Base-by-base conservation (phyloP, 148 eudicot species). In the Nyssa sinensis region DNA sequence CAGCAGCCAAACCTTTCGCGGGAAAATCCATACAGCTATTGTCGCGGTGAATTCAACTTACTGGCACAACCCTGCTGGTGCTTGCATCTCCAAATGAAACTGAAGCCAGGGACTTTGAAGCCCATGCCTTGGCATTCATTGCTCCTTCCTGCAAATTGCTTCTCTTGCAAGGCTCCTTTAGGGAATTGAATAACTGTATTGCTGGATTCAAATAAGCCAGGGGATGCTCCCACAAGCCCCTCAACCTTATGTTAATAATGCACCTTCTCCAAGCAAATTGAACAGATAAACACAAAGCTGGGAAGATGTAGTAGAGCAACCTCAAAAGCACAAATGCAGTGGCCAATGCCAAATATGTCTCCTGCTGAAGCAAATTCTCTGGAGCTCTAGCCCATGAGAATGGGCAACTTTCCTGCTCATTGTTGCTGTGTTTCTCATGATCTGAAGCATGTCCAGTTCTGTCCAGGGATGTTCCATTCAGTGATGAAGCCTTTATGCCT, bases 321-420 rank as follows among this genome's bases (percentile, higher is more conserved):
- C 93, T 86, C 76, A 92, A 62, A 28, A 94, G 80, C 62, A 94
- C 89, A 77, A 94, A 94, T 19, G 85, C 65, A n/a, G 88, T 87
- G 61, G 98, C 98, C 69, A 94, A 67, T 63, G 92, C 91, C 71
- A 94, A 81, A 81, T 87, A 94, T 21, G 97, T 94, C 84, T 92
- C 96, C 44, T 92, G 93, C 59, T 71, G 79, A 49, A 94, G 80
- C 75, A 92, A 71, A 75, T 90, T 92, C 70, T 92, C 96, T 0
- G 95, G 93, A 74, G 96, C 92, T 74, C 90, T 84, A 58, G 97
- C 92, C 97, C 97, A 94, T 13, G 98, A 84, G 74, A 92, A 94
- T 44, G 98, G 98, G 74, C 97, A 92, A 66, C 74, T 83, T 82
- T 92, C 97, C 37, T 24, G 73, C 72, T 83, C 86, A 55, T 3